phyloP scores from a whole-genome alignment of 805 yeast species.

The Hanseniaspora clermontiae region DNA sequence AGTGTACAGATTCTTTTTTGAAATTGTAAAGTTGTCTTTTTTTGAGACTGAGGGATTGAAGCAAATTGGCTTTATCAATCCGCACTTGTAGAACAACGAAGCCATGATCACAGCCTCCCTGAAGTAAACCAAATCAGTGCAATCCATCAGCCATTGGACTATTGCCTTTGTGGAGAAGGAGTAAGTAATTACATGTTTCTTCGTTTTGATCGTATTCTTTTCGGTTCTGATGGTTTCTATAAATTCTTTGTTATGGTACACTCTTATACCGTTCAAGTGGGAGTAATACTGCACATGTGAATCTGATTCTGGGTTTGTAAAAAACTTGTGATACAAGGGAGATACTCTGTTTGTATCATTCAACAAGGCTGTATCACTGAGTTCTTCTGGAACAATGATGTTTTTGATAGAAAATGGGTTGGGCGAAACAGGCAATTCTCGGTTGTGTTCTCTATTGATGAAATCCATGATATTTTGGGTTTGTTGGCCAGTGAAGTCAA shows the following conservation, averaged over 20 bases:
- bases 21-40: conserved; percentile 23
- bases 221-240: background rate
- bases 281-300: conserved; percentile 69
- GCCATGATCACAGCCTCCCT: conserved; percentile 45
- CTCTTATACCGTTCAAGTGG: conserved; percentile 50
- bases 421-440: conserved; percentile 13
- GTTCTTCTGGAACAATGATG: background rate
- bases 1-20: conserved; percentile 33
- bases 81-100: conserved; percentile 35
- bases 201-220: conserved; percentile 11
- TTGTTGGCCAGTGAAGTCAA: conserved; percentile 19
- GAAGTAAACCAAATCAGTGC: conserved; percentile 54
- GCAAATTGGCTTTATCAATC: conserved; percentile 36
- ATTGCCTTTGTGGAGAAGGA: conserved; percentile 64
- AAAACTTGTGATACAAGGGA: conserved; percentile 64
- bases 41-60: conserved; percentile 28
- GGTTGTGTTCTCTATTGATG: conserved; percentile 10
- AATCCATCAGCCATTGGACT: conserved; percentile 81
- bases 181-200: conserved; percentile 25
- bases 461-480: background rate
- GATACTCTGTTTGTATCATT: conserved; percentile 28
- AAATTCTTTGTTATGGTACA: conserved; percentile 36
- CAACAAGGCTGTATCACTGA: conserved; percentile 6
- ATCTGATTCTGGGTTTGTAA: conserved; percentile 82
- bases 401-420: background rate